Evolutionary conservation across 371 early-diverging fungal species (phyloP), one percentile per base, ranked within the genome.

Genomic region (Mucor indicus): DNA sequence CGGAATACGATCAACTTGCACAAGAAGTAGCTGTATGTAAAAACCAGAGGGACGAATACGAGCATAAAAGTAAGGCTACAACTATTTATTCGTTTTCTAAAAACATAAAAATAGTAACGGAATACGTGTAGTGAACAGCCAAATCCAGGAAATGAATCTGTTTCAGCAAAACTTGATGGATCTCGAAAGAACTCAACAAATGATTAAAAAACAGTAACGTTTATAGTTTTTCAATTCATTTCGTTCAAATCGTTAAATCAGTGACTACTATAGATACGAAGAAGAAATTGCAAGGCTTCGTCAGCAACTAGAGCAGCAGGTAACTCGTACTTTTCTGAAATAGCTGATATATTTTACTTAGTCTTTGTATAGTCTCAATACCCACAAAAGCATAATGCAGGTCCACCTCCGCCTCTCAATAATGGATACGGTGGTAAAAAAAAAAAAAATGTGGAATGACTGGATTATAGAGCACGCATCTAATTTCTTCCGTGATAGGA

Each of bases 41-140:
- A 65, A 71, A 75, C 37, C 90, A 91, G 63, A 68, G 90, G 39
- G 92, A 92, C 52, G 95, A 94, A 50, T 82, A 82, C 55, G 95
- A 92, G 61, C 86, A 88, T 57, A 86, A 90, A 62, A 76, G 91
- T 90, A 80, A 67, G 44, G 19, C 10, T 8, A 20, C 27, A 9
- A 20, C 9, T 39, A 30, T 32, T 29, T 29, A 8, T 29, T 29
- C 12, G 6, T 29, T 19, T 41, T 13, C 19, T 6, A n/a, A 10
- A 25, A 12, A n/a, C 5, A 15, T 13, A 33, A 31, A 35, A 33
- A 39, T 8, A 11, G 24, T 17, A 19, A 27, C 20, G 38, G 17
- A 17, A 16, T 48, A 29, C n/a, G 23, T 29, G 29, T 63, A 80
- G 84, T 86, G 55, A 75, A 64, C 44, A 72, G 58, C 48, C 93